phyloP scores from a whole-genome alignment of 148 eudicot genomes.

The Pharnaceum exiguum region DNA sequence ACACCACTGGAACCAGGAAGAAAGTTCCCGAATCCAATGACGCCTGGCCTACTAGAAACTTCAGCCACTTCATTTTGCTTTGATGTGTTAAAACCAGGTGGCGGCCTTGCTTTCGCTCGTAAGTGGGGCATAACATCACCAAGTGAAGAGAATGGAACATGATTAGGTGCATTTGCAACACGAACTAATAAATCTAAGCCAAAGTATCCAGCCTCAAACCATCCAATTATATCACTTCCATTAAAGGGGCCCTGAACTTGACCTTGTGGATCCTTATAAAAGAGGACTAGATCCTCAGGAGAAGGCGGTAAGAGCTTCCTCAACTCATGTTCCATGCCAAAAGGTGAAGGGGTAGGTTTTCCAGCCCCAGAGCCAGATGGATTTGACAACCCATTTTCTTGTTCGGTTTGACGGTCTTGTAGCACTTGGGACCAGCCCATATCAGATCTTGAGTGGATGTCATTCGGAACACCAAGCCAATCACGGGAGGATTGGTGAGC shows the following conservation, averaged over 20 bases:
- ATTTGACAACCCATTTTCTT: slow-evolving; percentile 30
- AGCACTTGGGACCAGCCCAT: slow-evolving; percentile 44
- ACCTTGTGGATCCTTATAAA: slow-evolving; percentile 91
- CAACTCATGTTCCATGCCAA: slow-evolving; percentile 53
- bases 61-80: slow-evolving; percentile 52
- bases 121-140: slow-evolving; percentile 99
- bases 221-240: slow-evolving; percentile 86
- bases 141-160: slow-evolving; percentile 55
- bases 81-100: slow-evolving; percentile 75
- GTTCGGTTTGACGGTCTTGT: slow-evolving; percentile 33
- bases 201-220: slow-evolving; percentile 98
- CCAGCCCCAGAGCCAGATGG: slow-evolving; percentile 36
- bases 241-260: slow-evolving; percentile 90
- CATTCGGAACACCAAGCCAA: slow-evolving; percentile 36
- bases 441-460: slow-evolving; percentile 33
- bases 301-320: slow-evolving; percentile 42
- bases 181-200: slow-evolving; percentile 88
- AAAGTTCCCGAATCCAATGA: slow-evolving; percentile 42
- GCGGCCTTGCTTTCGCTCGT: slow-evolving; percentile 81
- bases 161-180: slow-evolving; percentile 56
- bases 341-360: slow-evolving; percentile 39
- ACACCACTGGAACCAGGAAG: slow-evolving; percentile 34
- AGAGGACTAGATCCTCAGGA: slow-evolving; percentile 82
- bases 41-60: slow-evolving; percentile 36
- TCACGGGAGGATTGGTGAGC: slow-evolving; percentile 29